Percentiles rank a stretch among this genome's conserved stretches.
These are phyloP conservation scores for Penicillium sp. DNA, from an alignment of 2,329 filamentous ascomycete genomes.

Conservation along the genomic window DNA sequence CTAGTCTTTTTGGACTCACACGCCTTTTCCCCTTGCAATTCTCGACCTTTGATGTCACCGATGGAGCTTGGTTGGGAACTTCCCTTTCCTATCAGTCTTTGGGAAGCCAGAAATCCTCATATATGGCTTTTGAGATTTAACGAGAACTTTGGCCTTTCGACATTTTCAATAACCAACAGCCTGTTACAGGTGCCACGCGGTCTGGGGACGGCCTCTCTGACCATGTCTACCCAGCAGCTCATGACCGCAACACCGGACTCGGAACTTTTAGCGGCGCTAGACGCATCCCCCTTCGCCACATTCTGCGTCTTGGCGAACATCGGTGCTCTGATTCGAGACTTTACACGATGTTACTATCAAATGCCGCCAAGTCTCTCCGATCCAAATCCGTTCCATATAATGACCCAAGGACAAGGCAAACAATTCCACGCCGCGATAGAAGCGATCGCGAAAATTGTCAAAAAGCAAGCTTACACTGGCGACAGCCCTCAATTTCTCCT, in stretches of 20 bases:
- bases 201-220: conserved; percentile 27
- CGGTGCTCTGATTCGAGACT: conserved; percentile 32
- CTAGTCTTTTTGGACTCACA: conserved; percentile 33
- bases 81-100: conserved; percentile 29
- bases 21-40: conserved; percentile 33
- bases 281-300: conserved; percentile 29
- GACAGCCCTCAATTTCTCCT: conserved; percentile 21
- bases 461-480: conserved; percentile 5
- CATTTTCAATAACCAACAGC: conserved; percentile 1
- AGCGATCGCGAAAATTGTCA: conserved; percentile 21
- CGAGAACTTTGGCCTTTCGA: conserved; percentile 10
- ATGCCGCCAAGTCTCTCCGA: conserved; percentile 33
- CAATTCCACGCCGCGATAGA: conserved; percentile 28
- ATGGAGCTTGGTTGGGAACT: conserved; percentile 41
- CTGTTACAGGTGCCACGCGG: conserved; percentile 17
- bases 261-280: conserved; percentile 24
- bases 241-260: conserved; percentile 32
- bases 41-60: conserved; percentile 30
- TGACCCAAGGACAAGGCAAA: conserved; percentile 36
- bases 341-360: conserved; percentile 40
- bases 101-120: conserved; percentile 32
- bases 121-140: conserved; percentile 28
- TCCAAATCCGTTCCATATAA: conserved; percentile 36
- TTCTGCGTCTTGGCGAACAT: conserved; percentile 33
- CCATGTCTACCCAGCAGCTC: conserved; percentile 34